These are phyloP conservation scores for Bipolaris gigantea DNA, from an alignment of 2,329 filamentous ascomycete genomes.

Conservation along the genomic window DNA sequence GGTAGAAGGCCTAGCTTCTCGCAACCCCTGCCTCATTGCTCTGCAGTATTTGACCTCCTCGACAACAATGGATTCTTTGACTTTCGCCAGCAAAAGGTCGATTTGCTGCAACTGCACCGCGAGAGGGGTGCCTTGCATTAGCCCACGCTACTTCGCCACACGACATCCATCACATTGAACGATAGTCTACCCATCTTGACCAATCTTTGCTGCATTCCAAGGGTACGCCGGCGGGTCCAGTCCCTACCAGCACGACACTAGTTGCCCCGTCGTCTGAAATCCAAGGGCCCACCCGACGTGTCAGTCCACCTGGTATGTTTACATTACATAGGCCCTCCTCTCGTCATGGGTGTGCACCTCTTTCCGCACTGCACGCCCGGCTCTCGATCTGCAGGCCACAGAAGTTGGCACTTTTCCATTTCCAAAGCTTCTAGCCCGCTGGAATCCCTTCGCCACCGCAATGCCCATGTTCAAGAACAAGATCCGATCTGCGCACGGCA, in stretches of 20 bases:
- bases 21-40: neutral
- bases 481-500: conserved; percentile 36
- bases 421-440: neutral
- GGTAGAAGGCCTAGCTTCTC: neutral
- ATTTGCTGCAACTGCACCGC: conserved; percentile 4
- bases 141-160: conserved; percentile 1
- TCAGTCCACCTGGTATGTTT: conserved; percentile 24
- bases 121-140: conserved; percentile 14
- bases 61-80: conserved; percentile 4
- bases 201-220: conserved; percentile 2
- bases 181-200: conserved; percentile 9
- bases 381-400: conserved; percentile 2
- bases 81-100: neutral
- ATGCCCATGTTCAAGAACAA: conserved; percentile 37
- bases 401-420: conserved; percentile 1
- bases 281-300: conserved; percentile 10
- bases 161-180: conserved; percentile 4
- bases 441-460: neutral
- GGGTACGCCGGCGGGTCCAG: conserved; percentile 9
- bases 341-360: conserved; percentile 24
- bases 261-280: conserved; percentile 1
- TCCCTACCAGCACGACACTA: conserved; percentile 6
- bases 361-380: conserved; percentile 6
- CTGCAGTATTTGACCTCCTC: conserved; percentile 3
- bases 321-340: conserved; percentile 17